A percentile compares a stretch with the other conserved stretches of the same genome.
Evolutionary conservation across 208 protist species (phyloP).

Genomic region (Acanthamoeba rhysodes): DNA sequence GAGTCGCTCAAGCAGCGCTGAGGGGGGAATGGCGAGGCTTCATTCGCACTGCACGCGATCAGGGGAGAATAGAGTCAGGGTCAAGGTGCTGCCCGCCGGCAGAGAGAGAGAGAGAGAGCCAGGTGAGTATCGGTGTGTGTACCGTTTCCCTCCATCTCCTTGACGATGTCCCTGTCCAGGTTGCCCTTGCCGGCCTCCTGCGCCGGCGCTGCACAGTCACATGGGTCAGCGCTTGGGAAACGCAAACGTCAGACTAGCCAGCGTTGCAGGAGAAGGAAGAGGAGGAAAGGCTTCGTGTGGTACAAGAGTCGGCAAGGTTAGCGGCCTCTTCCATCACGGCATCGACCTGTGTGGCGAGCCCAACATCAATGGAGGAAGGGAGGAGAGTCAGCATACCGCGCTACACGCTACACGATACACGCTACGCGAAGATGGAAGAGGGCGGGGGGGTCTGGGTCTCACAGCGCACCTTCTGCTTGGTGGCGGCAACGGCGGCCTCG

Average conservation of each 20-base stretch:
- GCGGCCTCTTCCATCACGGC: background rate
- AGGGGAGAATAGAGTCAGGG: background rate
- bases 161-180: background rate
- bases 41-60: conserved; percentile 1
- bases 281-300: background rate
- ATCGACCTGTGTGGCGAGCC: background rate
- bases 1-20: background rate
- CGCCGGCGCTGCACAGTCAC: background rate
- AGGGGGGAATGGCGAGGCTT: conserved; percentile 25
- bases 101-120: background rate
- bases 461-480: background rate
- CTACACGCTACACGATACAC: no score
- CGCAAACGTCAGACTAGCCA: no score
- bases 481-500: background rate
- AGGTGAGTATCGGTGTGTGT: background rate
- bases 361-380: no score
- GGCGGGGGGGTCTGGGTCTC: no score
- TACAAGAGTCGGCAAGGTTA: background rate
- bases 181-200: background rate
- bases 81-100: background rate
- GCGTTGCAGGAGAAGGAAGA: no score
- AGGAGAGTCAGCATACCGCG: background rate
- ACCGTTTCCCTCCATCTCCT: conserved; percentile 19
- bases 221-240: background rate
- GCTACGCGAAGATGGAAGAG: background rate